These are phyloP conservation scores for Sphaerostilbella broomeana DNA, from an alignment of 2,329 filamentous ascomycete species.

Conservation along the genomic window DNA sequence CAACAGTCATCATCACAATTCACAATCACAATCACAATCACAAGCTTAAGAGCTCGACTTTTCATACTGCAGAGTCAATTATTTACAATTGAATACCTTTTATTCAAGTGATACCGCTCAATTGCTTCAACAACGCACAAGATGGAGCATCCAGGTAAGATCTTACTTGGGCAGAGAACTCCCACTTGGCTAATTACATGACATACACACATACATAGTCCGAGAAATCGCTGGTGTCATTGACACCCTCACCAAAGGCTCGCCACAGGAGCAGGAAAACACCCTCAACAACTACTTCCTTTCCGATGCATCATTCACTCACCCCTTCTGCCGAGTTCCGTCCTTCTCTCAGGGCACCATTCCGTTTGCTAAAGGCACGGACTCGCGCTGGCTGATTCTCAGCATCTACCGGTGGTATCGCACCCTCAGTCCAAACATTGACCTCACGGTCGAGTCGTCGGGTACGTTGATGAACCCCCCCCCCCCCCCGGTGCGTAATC, in stretches of 20 bases:
- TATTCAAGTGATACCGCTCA: background rate
- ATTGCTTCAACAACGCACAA: no score
- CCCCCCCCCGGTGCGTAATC: no score
- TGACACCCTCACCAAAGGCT: conserved; percentile 59
- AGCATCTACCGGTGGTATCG: conserved; percentile 80
- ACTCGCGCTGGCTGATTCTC: conserved; percentile 61
- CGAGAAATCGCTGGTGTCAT: conserved; percentile 62
- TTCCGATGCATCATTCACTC: conserved; percentile 63
- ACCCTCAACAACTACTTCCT: conserved; percentile 69
- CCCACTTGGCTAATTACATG: no score
- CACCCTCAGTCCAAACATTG: conserved; percentile 68
- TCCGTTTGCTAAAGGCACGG: conserved; percentile 37
- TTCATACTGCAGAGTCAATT: background rate
- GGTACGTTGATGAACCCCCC: conserved; percentile 29
- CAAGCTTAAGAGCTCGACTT: background rate
- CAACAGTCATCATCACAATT: no score
- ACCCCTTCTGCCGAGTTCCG: conserved; percentile 70
- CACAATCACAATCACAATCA: no score
- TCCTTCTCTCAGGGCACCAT: conserved; percentile 38
- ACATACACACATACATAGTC: conserved; percentile 23
- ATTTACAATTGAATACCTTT: background rate
- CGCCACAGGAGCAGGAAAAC: conserved; percentile 56
- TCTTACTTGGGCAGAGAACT: no score
- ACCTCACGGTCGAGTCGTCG: conserved; percentile 56
- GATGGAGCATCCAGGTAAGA: conserved; percentile 40